phyloP scores from a whole-genome alignment of 306 rosid species.

The Neltuma alba region DNA sequence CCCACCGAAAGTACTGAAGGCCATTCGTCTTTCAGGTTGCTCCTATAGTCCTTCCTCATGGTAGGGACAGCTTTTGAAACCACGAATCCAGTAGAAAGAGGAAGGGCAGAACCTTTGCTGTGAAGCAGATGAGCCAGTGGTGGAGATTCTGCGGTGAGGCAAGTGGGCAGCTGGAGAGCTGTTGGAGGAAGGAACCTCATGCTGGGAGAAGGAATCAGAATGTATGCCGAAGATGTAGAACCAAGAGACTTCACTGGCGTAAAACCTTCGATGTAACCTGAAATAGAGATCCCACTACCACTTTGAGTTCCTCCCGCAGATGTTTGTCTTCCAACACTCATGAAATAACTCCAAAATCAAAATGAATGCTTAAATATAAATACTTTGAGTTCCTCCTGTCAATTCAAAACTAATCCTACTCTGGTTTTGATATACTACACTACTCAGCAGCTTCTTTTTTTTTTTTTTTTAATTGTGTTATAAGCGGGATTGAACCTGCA shows the following conservation, averaged over 20 bases:
- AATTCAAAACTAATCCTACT: conserved; percentile 5
- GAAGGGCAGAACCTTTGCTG: conserved; percentile 97
- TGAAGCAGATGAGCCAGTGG: conserved; percentile 98
- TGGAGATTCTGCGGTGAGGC: conserved; percentile 98
- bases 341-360: conserved; percentile 29
- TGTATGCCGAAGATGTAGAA: conserved; percentile 73
- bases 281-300: conserved; percentile 43
- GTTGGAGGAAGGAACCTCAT: conserved; percentile 94
- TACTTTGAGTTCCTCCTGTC: neutral
- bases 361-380: conserved; percentile 16
- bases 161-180: conserved; percentile 90
- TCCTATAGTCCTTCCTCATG: conserved; percentile 78
- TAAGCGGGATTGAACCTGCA: no score
- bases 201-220: conserved; percentile 95
- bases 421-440: conserved; percentile 9
- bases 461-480: no score
- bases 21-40: conserved; percentile 90
- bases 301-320: conserved; percentile 60
- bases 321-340: conserved; percentile 27
- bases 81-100: conserved; percentile 86
- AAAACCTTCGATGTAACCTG: conserved; percentile 82
- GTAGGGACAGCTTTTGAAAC: conserved; percentile 93
- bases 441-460: neutral
- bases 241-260: conserved; percentile 99
- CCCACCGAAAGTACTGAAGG: conserved; percentile 87